A percentile compares a stretch with the other conserved stretches of the same genome.
These are phyloP conservation scores for Xylaria telfairii DNA, from an alignment of 495 filamentous ascomycete genomes.

Conservation along the genomic window DNA sequence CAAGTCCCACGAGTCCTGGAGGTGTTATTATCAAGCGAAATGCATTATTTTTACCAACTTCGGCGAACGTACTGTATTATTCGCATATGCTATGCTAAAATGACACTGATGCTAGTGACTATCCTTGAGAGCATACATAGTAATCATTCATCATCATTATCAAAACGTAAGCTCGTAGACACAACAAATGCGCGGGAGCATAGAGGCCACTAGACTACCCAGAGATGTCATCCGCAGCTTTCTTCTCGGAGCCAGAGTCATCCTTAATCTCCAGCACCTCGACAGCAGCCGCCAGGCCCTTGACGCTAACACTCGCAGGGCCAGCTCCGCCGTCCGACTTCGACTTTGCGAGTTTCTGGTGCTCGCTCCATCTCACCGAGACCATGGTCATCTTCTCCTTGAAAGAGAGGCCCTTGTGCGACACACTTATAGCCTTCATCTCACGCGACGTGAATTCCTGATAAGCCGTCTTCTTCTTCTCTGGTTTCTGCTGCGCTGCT, in stretches of 20 bases:
- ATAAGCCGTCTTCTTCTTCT: slow-evolving; percentile 59
- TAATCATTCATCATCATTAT: background rate
- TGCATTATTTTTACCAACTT: background rate
- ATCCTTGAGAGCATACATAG: background rate
- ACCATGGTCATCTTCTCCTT: slow-evolving; percentile 66
- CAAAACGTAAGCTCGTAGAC: background rate
- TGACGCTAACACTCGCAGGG: background rate
- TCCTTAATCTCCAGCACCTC: slow-evolving; percentile 31
- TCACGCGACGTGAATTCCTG: slow-evolving; percentile 67
- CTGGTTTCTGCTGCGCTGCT: slow-evolving; percentile 9
- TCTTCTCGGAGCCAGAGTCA: slow-evolving; percentile 17
- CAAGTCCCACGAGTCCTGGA: background rate
- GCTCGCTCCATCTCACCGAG: slow-evolving; percentile 44
- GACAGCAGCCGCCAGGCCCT: slow-evolving; percentile 30
- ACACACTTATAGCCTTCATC: slow-evolving; percentile 55
- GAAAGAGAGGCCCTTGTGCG: slow-evolving; percentile 54
- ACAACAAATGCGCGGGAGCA: background rate
- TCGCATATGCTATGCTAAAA: background rate
- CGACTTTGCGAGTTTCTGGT: slow-evolving; percentile 18
- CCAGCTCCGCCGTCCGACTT: slow-evolving; percentile 10
- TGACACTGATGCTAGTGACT: background rate
- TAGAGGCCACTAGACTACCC: slow-evolving; percentile 2
- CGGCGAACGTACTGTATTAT: background rate
- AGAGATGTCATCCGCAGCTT: background rate
- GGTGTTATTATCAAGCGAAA: background rate